These are phyloP conservation scores for Lachancea nothofagi DNA, from an alignment of 805 yeast species.

Conservation along the genomic window DNA sequence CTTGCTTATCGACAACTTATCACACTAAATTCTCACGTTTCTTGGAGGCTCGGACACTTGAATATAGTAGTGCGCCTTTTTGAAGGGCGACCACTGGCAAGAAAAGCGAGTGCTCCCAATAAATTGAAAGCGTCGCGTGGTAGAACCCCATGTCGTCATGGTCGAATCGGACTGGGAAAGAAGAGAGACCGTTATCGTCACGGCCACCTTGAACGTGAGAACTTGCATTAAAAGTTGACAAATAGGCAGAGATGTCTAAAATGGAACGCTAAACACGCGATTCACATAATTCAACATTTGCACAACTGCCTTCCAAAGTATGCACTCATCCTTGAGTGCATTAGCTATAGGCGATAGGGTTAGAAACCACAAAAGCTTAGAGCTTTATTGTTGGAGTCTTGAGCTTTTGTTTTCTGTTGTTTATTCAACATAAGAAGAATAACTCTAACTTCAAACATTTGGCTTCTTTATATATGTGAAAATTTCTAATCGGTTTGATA, in stretches of 20 bases:
- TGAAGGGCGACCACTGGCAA: slow-evolving; percentile 63
- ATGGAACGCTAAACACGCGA: too few relatives aligned
- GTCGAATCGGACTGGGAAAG: slow-evolving; percentile 93
- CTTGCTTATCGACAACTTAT: too few relatives aligned
- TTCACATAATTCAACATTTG: background rate
- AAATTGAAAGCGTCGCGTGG: slow-evolving; percentile 25
- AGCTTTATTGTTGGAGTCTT: background rate
- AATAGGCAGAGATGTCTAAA: too few relatives aligned
- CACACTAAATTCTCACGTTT: background rate
- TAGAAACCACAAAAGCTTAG: background rate
- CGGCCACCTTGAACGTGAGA: slow-evolving; percentile 21
- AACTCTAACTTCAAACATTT: background rate
- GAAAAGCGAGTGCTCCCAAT: slow-evolving; percentile 54
- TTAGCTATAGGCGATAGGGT: background rate
- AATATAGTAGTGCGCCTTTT: slow-evolving; percentile 21
- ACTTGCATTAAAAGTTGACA: too few relatives aligned
- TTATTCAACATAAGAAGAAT: background rate
- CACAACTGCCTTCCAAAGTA: slow-evolving; percentile 7
- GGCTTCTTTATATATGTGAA: slow-evolving; percentile 7
- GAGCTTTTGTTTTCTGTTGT: background rate
- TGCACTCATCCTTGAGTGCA: slow-evolving; percentile 9
- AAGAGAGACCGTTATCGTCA: slow-evolving; percentile 59
- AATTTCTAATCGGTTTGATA: background rate
- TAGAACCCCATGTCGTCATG: slow-evolving; percentile 77
- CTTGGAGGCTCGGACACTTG: slow-evolving; percentile 26